Percentiles rank a stretch among this genome's conserved stretches.
Conservation (phyloP, 768 basidiomycete species). For the Candolleomyces aberdarensis region DNA sequence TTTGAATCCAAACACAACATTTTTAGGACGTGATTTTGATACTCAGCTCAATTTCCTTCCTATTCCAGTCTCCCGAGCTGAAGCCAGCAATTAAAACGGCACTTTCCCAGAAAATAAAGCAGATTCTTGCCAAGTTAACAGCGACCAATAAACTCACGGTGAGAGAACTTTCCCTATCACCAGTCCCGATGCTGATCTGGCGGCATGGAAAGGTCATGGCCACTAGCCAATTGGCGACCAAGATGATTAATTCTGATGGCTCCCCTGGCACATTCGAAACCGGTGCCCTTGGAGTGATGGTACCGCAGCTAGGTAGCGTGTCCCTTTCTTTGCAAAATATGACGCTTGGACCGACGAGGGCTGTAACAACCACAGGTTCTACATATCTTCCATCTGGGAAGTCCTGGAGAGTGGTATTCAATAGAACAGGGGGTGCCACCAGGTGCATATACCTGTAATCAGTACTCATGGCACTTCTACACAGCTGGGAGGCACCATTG, state of each 20-base stretch:
- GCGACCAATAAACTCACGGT: neutral
- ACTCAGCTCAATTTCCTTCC: conserved; percentile 64
- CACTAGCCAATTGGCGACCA: conserved; percentile 70
- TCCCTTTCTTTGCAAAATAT: neutral
- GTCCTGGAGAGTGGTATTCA: conserved; percentile 33
- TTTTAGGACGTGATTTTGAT: conserved; percentile 57
- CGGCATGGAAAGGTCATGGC: conserved; percentile 34
- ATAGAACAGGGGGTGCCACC: too few species aligned
- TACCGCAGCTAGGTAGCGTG: conserved; percentile 57
- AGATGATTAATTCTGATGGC: conserved; percentile 62
- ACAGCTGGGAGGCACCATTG: too few species aligned
- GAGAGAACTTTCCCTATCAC: neutral
- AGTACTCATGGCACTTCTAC: too few species aligned
- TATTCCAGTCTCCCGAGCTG: conserved; percentile 53
- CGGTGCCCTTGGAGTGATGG: conserved; percentile 58
- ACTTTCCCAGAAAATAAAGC: conserved; percentile 51
- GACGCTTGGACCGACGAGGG: neutral
- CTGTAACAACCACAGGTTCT: conserved; percentile 21
- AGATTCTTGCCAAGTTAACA: conserved; percentile 42
- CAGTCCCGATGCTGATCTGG: conserved; percentile 1
- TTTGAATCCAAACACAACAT: neutral
- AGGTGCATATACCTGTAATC: too few species aligned
- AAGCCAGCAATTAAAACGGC: conserved; percentile 33
- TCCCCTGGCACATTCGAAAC: conserved; percentile 63
- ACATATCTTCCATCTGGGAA: conserved; percentile 37